Conservation (phyloP, 176 grass and related monocot species). For the Carex kokanica region DNA sequence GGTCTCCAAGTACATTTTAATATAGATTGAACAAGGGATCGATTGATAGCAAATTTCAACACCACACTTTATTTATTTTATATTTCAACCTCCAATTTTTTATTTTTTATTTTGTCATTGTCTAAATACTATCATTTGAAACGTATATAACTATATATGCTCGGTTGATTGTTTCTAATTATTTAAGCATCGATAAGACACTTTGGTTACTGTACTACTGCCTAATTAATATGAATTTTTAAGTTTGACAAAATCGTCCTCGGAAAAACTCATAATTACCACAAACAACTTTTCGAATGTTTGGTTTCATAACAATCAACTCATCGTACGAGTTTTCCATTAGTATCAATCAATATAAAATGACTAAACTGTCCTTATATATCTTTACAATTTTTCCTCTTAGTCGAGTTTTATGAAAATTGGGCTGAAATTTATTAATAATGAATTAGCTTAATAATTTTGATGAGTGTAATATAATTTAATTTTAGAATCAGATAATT, state of each 20-base stretch:
- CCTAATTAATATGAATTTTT: neutral
- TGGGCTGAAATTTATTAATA: no score
- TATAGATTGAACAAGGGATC: no score
- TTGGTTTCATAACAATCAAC: neutral
- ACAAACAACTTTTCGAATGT: neutral
- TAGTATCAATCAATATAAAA: neutral
- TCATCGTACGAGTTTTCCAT: neutral
- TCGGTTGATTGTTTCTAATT: neutral
- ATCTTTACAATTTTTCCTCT: neutral
- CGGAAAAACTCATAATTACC: neutral
- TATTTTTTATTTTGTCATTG: no score
- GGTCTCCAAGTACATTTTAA: no score
- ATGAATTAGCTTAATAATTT: no score
- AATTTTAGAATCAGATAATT: no score
- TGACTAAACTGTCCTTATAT: neutral
- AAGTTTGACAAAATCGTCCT: neutral
- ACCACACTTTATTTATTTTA: no score
- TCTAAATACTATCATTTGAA: neutral
- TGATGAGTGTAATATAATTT: no score
- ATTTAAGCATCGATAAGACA: neutral
- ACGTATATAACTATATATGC: neutral
- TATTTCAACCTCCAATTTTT: no score
- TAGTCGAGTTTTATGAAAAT: no score
- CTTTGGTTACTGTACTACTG: neutral
- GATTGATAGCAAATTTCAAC: no score